phyloP scores from a whole-genome alignment of 345 rosid species.

The Syzygium jambos region DNA sequence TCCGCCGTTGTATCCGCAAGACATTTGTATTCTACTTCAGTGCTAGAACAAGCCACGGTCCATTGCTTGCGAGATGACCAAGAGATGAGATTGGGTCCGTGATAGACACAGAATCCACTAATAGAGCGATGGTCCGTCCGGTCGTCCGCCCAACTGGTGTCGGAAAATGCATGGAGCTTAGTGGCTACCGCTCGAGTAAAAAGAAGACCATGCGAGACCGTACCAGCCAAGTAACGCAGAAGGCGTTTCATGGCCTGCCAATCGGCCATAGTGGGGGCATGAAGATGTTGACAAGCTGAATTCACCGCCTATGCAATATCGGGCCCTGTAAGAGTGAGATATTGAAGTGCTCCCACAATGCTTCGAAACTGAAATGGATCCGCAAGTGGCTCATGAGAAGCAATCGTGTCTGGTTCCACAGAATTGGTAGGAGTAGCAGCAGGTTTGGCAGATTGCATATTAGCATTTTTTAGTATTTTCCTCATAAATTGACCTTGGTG shows the following conservation, averaged over 20 bases:
- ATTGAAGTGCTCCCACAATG: not conserved
- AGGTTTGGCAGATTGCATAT: too few species aligned
- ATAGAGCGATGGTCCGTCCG: not conserved
- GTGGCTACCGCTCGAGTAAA: not conserved
- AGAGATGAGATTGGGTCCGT: not conserved
- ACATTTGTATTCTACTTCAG: not conserved
- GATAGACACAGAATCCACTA: not conserved
- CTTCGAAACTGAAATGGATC: too few species aligned
- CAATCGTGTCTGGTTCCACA: too few species aligned
- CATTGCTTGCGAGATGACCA: not conserved
- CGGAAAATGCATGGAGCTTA: too few species aligned
- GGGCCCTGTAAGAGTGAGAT: not conserved
- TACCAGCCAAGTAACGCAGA: too few species aligned
- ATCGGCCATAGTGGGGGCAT: too few species aligned
- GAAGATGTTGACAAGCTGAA: too few species aligned
- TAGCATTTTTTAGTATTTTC: too few species aligned
- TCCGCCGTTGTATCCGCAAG: not conserved
- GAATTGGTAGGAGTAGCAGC: too few species aligned
- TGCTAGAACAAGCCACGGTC: not conserved
- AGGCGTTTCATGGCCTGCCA: too few species aligned
- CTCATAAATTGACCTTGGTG: not conserved
- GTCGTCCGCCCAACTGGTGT: not conserved
- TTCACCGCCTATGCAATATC: not conserved
- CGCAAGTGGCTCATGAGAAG: too few species aligned
- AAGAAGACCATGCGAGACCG: too few species aligned